These are phyloP conservation scores for Hymenoscyphus salicellus DNA, from an alignment of 2,329 filamentous ascomycete genomes.

Conservation along the genomic window DNA sequence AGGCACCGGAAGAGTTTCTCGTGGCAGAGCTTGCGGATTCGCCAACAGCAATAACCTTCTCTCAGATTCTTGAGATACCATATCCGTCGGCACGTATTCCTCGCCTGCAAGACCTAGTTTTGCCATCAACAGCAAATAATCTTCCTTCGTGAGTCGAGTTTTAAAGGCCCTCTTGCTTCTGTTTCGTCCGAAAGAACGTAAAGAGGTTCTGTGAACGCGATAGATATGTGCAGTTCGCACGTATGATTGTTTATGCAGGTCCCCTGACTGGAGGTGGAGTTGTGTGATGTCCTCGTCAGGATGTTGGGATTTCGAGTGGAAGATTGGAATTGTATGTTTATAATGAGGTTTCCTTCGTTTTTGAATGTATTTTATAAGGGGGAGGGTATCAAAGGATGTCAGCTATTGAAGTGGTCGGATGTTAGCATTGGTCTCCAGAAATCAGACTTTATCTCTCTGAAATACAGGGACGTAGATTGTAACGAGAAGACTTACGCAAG, in stretches of 20 bases:
- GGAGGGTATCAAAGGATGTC: slow-evolving; percentile 20
- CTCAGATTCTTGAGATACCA: not conserved
- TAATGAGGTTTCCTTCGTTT: slow-evolving; percentile 6
- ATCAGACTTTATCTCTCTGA: not conserved
- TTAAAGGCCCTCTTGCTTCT: slow-evolving; percentile 10
- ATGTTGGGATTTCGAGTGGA: slow-evolving; percentile 7
- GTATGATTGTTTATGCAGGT: slow-evolving; percentile 23
- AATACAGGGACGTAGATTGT: not conserved
- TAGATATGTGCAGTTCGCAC: slow-evolving; percentile 21
- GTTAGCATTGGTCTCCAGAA: not conserved
- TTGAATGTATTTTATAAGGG: slow-evolving; percentile 12
- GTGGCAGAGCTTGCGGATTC: not conserved
- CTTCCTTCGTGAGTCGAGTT: slow-evolving; percentile 13
- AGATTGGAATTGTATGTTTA: slow-evolving; percentile 17
- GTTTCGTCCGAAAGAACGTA: slow-evolving; percentile 11
- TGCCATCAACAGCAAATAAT: slow-evolving; percentile 15
- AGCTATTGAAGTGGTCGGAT: slow-evolving; percentile 7
- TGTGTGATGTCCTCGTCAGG: slow-evolving; percentile 3
- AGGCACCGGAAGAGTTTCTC: not conserved
- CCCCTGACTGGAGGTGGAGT: slow-evolving; percentile 18
- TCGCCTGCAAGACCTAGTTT: not conserved
- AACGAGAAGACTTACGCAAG: slow-evolving; percentile 12
- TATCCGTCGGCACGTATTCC: not conserved
- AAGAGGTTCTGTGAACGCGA: slow-evolving; percentile 6
- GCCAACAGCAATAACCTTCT: not conserved